Conservation (phyloP, 345 rosid species). For the Hibiscus mutabilis region DNA sequence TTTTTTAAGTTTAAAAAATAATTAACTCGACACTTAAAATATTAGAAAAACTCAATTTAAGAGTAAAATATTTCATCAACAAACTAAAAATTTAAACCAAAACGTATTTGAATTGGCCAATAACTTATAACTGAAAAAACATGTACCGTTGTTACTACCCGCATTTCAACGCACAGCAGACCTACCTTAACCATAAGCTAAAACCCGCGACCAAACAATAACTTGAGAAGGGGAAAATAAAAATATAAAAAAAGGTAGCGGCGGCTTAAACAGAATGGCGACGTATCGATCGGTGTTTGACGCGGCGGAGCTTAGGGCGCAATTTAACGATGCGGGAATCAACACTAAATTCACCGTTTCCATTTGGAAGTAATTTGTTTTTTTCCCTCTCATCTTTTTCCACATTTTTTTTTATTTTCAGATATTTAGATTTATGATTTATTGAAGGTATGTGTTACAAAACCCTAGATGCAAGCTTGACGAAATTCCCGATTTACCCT, state of each 20-base stretch:
- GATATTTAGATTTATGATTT: neutral
- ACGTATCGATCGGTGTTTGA: conserved; percentile 58
- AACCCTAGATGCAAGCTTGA: conserved; percentile 78
- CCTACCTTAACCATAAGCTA: too few relatives aligned
- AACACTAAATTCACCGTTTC: conserved; percentile 45
- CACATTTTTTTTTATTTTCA: neutral
- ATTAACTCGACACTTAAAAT: too few relatives aligned
- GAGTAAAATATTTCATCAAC: too few relatives aligned
- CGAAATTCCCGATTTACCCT: conserved; percentile 62
- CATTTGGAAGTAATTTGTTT: conserved; percentile 61
- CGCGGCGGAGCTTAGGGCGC: conserved; percentile 47
- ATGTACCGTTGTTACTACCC: too few relatives aligned
- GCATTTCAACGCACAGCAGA: too few relatives aligned
- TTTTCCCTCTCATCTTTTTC: neutral
- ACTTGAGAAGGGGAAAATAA: too few relatives aligned
- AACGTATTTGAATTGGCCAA: too few relatives aligned
- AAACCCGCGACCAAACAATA: neutral
- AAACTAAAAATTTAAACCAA: too few relatives aligned
- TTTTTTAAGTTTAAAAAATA: too few relatives aligned
- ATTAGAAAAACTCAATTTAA: too few relatives aligned
- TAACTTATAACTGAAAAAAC: too few relatives aligned
- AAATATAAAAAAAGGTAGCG: neutral
- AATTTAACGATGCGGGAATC: conserved; percentile 55
- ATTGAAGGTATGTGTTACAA: conserved; percentile 45
- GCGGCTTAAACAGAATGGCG: conserved; percentile 4